These are phyloP conservation scores for Russula abietina DNA, from an alignment of 768 basidiomycete genomes.

Conservation along the genomic window DNA sequence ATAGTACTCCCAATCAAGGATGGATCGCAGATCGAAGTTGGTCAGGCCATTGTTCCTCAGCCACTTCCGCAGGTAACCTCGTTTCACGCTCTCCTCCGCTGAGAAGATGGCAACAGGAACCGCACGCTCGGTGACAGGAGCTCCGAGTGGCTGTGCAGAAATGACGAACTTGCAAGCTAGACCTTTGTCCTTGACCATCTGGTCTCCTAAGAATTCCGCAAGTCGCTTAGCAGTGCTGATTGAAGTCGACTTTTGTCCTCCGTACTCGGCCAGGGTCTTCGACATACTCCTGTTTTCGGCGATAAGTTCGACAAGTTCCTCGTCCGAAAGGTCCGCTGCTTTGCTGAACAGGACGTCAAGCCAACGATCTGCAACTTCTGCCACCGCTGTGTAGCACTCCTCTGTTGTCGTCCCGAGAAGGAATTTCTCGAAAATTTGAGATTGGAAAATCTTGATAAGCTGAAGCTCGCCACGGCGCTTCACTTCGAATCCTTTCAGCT, in stretches of 20 bases:
- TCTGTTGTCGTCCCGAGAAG: slow-evolving; percentile 87
- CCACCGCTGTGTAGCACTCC: slow-evolving; percentile 93
- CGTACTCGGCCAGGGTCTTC: slow-evolving; percentile 93
- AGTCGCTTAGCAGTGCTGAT: slow-evolving; percentile 94
- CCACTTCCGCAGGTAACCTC: slow-evolving; percentile 91
- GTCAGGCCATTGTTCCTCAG: slow-evolving; percentile 85
- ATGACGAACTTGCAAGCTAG: slow-evolving; percentile 99
- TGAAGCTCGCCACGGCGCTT: slow-evolving; percentile 97
- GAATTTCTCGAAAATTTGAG: slow-evolving; percentile 97
- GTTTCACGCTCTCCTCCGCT: slow-evolving; percentile 86
- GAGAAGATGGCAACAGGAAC: slow-evolving; percentile 97
- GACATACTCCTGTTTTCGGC: slow-evolving; percentile 99
- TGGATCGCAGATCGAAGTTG: slow-evolving; percentile 87
- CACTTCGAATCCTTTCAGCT: slow-evolving; percentile 98
- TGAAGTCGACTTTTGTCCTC: slow-evolving; percentile 93
- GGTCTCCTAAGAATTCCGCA: slow-evolving; percentile 93
- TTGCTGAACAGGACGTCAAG: slow-evolving; percentile 88
- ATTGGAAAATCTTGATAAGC: slow-evolving; percentile 99
- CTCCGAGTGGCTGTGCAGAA: slow-evolving; percentile 84
- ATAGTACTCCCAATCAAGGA: slow-evolving; percentile 98
- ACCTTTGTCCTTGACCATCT: slow-evolving; percentile 99
- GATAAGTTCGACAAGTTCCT: slow-evolving; percentile 95
- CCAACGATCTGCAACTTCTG: slow-evolving; percentile 93
- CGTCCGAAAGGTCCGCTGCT: slow-evolving; percentile 78
- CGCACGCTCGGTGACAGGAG: slow-evolving; percentile 95